A percentile compares a stretch with the other conserved stretches of the same genome.
Conservation (phyloP, 1,139 yeast genomes). For the Pichia sp. region DNA sequence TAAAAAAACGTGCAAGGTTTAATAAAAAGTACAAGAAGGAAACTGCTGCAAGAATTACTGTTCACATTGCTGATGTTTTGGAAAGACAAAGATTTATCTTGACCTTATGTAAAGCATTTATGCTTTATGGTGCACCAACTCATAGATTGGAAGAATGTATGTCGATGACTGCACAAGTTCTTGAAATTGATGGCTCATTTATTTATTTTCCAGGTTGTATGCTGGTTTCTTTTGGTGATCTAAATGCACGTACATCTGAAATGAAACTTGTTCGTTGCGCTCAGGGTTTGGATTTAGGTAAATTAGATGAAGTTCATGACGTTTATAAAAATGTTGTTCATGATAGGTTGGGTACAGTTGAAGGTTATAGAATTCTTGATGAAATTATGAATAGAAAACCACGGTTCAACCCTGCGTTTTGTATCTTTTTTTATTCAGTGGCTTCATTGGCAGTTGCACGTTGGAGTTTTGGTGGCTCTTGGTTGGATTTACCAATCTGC, state of each 20-base stretch:
- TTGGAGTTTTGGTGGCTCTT: slow-evolving; percentile 84
- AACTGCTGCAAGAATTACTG: slow-evolving; percentile 63
- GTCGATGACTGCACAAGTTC: slow-evolving; percentile 81
- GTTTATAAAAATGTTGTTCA: slow-evolving; percentile 86
- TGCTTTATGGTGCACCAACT: slow-evolving; percentile 94
- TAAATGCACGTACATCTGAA: slow-evolving; percentile 88
- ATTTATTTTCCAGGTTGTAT: slow-evolving; percentile 90
- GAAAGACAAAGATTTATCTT: slow-evolving; percentile 82
- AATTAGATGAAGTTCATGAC: slow-evolving; percentile 72
- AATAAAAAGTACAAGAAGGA: slow-evolving; percentile 21
- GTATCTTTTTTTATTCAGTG: slow-evolving; percentile 72
- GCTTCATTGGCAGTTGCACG: slow-evolving; percentile 81
- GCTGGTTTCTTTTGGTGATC: slow-evolving; percentile 89
- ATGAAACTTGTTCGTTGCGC: slow-evolving; percentile 79
- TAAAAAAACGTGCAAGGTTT: slow-evolving; percentile 15
- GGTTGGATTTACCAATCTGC: slow-evolving; percentile 81
- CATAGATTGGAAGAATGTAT: slow-evolving; percentile 88
- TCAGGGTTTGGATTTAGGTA: slow-evolving; percentile 79
- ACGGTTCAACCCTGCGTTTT: slow-evolving; percentile 65
- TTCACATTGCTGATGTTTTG: slow-evolving; percentile 80
- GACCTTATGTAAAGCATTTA: slow-evolving; percentile 77
- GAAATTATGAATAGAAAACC: slow-evolving; percentile 56
- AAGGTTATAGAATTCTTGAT: slow-evolving; percentile 67
- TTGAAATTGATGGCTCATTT: slow-evolving; percentile 88
- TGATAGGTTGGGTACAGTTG: slow-evolving; percentile 80